Conservation (phyloP, 345 rosid genomes). For the Pelargonium nanum region DNA sequence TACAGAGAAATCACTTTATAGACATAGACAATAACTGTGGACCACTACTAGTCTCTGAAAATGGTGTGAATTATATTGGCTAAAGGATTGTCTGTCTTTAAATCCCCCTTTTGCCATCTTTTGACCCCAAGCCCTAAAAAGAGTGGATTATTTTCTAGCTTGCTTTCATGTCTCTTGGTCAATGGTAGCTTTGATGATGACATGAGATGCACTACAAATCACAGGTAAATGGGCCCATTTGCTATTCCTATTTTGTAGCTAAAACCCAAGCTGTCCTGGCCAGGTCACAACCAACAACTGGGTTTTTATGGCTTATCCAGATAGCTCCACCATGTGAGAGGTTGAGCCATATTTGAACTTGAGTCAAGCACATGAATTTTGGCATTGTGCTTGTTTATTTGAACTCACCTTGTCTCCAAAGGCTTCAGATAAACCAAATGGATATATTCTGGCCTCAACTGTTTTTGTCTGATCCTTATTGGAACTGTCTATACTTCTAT, state of each 20-base stretch:
- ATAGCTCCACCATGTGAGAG: not conserved
- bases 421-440: not conserved
- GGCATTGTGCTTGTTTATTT: not conserved
- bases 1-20: too few species aligned
- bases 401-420: not conserved
- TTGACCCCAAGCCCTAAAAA: not conserved
- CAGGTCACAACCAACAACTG: not conserved
- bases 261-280: not conserved
- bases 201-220: constrained; percentile 4
- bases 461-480: too few species aligned
- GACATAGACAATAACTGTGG: not conserved
- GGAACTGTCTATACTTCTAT: not conserved
- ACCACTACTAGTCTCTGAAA: not conserved
- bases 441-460: too few species aligned
- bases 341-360: not conserved
- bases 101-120: too few species aligned
- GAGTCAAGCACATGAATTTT: not conserved
- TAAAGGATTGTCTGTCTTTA: too few species aligned
- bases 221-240: not conserved
- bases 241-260: not conserved
- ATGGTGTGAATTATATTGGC: too few species aligned
- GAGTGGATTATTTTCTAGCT: not conserved
- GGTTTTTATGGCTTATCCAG: not conserved
- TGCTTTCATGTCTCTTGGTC: constrained; percentile 5
- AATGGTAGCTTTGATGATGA: constrained; percentile 7